Evolutionary conservation across 371 early-diverging fungal species (phyloP).

Genomic region (Mortierella sp.): DNA sequence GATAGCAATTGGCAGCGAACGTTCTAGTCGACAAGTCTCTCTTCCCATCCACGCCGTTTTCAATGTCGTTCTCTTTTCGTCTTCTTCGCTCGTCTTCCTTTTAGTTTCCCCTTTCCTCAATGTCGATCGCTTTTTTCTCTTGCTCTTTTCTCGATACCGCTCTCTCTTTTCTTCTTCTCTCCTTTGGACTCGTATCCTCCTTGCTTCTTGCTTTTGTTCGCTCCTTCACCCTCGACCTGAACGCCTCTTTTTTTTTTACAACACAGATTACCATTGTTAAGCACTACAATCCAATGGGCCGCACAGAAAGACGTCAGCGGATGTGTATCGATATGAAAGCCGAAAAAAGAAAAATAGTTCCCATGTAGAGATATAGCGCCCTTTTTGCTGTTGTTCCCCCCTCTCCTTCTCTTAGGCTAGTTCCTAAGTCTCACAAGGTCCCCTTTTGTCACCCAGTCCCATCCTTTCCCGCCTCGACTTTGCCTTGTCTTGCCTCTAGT

Average conservation of each 20-base stretch:
- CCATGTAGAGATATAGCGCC: not conserved
- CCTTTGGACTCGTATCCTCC: no score
- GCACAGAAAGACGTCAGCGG: not conserved
- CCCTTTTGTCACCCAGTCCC: not conserved
- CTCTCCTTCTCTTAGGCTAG: not conserved
- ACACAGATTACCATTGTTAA: not conserved
- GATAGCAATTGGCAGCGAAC: not conserved
- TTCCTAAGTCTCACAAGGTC: constrained; percentile 6
- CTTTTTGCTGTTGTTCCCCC: not conserved
- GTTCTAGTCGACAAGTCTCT: not conserved
- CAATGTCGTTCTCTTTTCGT: not conserved
- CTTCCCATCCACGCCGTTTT: not conserved
- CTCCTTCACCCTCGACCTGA: no score
- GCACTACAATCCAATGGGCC: not conserved
- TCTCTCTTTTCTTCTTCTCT: not conserved
- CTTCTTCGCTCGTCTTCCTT: not conserved
- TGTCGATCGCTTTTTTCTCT: no score
- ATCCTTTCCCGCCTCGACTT: not conserved
- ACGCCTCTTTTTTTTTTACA: not conserved
- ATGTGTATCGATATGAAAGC: not conserved
- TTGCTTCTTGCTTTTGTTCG: not conserved
- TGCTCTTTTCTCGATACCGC: no score
- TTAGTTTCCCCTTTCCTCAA: no score
- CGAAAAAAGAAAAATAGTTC: not conserved
- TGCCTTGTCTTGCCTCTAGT: not conserved